phyloP scores from a whole-genome alignment of 768 basidiomycete species.

The Psilocybe azurescens region DNA sequence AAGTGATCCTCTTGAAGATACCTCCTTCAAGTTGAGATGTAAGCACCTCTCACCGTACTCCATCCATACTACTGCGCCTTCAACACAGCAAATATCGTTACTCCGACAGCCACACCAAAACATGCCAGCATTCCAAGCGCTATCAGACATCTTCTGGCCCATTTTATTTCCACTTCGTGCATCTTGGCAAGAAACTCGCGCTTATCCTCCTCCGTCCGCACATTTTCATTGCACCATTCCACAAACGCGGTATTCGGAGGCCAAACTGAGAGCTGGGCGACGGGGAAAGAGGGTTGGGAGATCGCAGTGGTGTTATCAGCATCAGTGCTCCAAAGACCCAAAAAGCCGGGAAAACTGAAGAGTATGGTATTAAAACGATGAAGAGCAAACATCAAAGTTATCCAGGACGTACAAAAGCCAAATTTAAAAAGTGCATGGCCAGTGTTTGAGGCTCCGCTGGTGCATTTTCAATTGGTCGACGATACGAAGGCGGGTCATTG shows the following conservation, averaged over 20 bases:
- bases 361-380: background rate
- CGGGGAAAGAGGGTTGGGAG: slow-evolving; percentile 12
- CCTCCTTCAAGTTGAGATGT: no score
- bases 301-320: slow-evolving; percentile 16
- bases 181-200: slow-evolving; percentile 15
- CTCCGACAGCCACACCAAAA: slow-evolving; percentile 16
- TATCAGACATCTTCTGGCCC: slow-evolving; percentile 22
- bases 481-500: slow-evolving; percentile 23
- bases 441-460: slow-evolving; percentile 21
- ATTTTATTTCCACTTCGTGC: slow-evolving; percentile 20
- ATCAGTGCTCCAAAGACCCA: slow-evolving; percentile 25
- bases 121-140: slow-evolving; percentile 11
- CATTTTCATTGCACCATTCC: slow-evolving; percentile 20
- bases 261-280: slow-evolving; percentile 13
- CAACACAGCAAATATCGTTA: slow-evolving; percentile 19
- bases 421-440: slow-evolving; percentile 21
- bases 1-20: no score
- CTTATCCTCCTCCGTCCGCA: slow-evolving; percentile 20
- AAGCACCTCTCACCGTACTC: no score
- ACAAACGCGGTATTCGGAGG: slow-evolving; percentile 13
- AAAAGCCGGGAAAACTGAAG: slow-evolving; percentile 22
- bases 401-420: slow-evolving; percentile 21
- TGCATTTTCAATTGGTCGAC: slow-evolving; percentile 4
- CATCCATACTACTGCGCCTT: background rate
- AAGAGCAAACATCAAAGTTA: background rate